These are phyloP conservation scores for Lasiodiplodia hormozganensis DNA, from an alignment of 2,329 filamentous ascomycete genomes.

Conservation along the genomic window DNA sequence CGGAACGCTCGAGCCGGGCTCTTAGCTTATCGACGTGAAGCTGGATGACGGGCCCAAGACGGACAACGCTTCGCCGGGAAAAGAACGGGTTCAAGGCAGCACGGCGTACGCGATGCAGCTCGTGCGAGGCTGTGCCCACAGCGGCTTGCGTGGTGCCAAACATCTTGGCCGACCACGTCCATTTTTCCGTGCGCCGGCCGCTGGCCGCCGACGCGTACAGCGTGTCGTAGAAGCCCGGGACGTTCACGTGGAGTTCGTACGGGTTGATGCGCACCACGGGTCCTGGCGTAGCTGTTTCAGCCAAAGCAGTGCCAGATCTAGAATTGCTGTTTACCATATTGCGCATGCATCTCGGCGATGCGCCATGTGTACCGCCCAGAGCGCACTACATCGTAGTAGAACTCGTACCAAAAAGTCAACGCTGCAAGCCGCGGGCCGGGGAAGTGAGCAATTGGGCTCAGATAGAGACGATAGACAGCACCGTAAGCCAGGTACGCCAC, in stretches of 20 bases:
- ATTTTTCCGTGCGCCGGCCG: conserved; percentile 35
- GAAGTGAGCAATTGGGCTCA: conserved; percentile 28
- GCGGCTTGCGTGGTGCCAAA: conserved; percentile 38
- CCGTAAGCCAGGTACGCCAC: not conserved
- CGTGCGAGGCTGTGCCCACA: conserved; percentile 38
- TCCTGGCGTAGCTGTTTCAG: conserved; percentile 28
- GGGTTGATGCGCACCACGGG: conserved; percentile 37
- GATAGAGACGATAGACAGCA: conserved; percentile 31
- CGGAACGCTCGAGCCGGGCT: conserved; percentile 28
- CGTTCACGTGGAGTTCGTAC: conserved; percentile 35
- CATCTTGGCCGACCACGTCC: conserved; percentile 35
- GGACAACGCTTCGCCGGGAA: conserved; percentile 36
- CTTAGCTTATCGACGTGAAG: conserved; percentile 31
- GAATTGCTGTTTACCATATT: conserved; percentile 31
- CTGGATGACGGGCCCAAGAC: conserved; percentile 36
- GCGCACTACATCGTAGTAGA: conserved; percentile 33
- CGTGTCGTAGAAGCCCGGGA: conserved; percentile 38
- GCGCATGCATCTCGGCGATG: conserved; percentile 31
- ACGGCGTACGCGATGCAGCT: conserved; percentile 42
- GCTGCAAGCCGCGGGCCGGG: conserved; percentile 33
- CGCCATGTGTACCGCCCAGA: conserved; percentile 30
- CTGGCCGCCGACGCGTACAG: conserved; percentile 41
- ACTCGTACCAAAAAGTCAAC: conserved; percentile 34
- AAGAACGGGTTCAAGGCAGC: conserved; percentile 46
- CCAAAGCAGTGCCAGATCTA: not conserved